Base-by-base conservation (phyloP, 306 rosid species). In the Sicyos baderoa region DNA sequence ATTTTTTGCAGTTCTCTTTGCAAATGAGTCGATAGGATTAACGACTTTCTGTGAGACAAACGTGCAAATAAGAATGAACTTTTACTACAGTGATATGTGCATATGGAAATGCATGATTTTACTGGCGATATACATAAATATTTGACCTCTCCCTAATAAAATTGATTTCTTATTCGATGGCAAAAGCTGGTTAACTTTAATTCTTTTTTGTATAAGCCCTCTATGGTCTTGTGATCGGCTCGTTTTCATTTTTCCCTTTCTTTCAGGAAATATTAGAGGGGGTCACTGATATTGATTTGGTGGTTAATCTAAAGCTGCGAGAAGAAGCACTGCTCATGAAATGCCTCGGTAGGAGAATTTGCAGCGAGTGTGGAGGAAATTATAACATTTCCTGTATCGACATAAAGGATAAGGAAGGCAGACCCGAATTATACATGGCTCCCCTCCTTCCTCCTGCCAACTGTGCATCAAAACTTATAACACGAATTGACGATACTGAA, bases 271-370 rank as follows among this genome's bases (percentile, higher is more conserved):
- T 77, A 79, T 68, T 83, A 32, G 84, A 83, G 71, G 79, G 80
- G 35, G 86, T 83, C 19, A 83, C 84, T 4, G 82, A 79, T 12
- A 77, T 83, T 44, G 86, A 79, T 75, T 62, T 79, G 74, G 86
- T 83, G 73, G 32, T 83, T 68, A 83, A 83, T 78, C 77, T 82
- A 68, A 83, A 77, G 70, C 81, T 83, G 52, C 70, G 78, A 15
- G 86, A 83, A 79, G 86, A 83, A 67, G 86, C 82, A 59, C 70
- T 83, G 68, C 78, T 83, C 44, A 82, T 79, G 15, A 83, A 79
- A 76, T 83, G 86, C 76, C 78, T 83, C 4, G 86, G 86, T 56
- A 74, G 86, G 76, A 76, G 86, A 74, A 74, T 67, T 25, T 82
- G 86, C 54, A 77, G 82, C 10, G 78, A 82, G 59, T 82, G 86